Base-by-base conservation (phyloP, 1,284 basidiomycete genomes). In the Trichosporon coremiiforme region DNA sequence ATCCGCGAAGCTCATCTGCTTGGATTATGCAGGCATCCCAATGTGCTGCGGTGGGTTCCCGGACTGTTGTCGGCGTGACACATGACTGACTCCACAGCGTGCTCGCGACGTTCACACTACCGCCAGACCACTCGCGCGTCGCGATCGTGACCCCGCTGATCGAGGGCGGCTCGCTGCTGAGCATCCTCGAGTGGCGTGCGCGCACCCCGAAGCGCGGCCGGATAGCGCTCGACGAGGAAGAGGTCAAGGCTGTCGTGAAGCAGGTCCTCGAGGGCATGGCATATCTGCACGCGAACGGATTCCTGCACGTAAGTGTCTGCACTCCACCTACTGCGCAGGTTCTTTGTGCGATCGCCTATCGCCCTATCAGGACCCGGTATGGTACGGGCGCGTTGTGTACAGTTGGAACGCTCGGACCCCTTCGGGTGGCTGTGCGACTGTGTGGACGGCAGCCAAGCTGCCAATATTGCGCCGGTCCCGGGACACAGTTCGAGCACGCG, bases 221-320 rank as follows among this genome's bases (percentile, higher is more conserved):
- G 17, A 20, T 10, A n/a, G 68, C 64, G 0, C 68, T 82, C 55
- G 66, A 71, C 25, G 81, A 82, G 67, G 81, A 82, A 31, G 81
- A 82, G 71, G 73, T 79, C 67, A 81, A 81, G 69, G 75, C 74
- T 36, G 77, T 80, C 6, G 87, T 90, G 53, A 89, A 94, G 45
- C 97, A 99, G 83, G 91, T 95, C 15, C 88, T 97, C 71, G 86
- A 90, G 66, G 95, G 90, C 7, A 87, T 99, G 71, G 88, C 84
- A 75, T 96, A 95, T 80, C 89, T 98, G 22, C 95, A 98, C 85
- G 91, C 89, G 78, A 89, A 91, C 45, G 90, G 90, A 12, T 91
- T 97, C 80, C 94, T 98, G 66, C 95, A 98, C 80, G 81, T 81
- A 55, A 70, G 81, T 77, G 0, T 31, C 6, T 7, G 12, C 20